Evolutionary conservation across 2,329 filamentous ascomycete genomes (phyloP).

Genomic region (Fusarium newnesense): DNA sequence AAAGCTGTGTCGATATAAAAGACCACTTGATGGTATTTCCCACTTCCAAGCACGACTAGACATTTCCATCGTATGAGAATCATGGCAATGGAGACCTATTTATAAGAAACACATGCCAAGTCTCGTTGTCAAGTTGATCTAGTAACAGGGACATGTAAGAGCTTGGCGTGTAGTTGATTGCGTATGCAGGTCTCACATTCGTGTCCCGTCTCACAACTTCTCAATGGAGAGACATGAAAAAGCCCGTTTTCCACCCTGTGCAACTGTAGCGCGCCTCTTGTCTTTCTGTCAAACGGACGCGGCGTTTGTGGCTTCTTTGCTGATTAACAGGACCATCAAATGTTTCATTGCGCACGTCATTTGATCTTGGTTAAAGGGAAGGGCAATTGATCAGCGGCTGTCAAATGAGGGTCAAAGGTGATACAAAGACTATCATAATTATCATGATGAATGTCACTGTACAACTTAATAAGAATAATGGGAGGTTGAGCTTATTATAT

Average conservation of each 20-base stretch:
- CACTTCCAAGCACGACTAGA: background rate
- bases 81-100: background rate
- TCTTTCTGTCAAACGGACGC: conserved; percentile 15
- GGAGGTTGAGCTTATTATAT: background rate
- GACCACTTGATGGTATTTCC: background rate
- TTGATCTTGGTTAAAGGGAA: background rate
- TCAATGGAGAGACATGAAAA: background rate
- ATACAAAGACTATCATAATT: background rate
- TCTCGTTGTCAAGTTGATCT: background rate
- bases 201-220: conserved; percentile 21
- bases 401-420: background rate
- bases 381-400: background rate
- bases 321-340: conserved; percentile 16
- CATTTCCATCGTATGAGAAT: background rate
- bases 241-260: conserved; percentile 4
- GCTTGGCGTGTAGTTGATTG: conserved; percentile 9
- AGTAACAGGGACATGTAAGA: background rate
- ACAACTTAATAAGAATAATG: background rate
- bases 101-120: background rate
- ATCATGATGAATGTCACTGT: background rate
- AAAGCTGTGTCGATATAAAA: background rate
- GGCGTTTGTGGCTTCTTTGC: conserved; percentile 14
- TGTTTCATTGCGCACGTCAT: conserved; percentile 27
- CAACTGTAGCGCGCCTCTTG: conserved; percentile 3
- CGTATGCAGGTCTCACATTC: conserved; percentile 30